Conservation (phyloP, 2,329 filamentous ascomycete genomes). For the Thielaviopsis ethacetica region DNA sequence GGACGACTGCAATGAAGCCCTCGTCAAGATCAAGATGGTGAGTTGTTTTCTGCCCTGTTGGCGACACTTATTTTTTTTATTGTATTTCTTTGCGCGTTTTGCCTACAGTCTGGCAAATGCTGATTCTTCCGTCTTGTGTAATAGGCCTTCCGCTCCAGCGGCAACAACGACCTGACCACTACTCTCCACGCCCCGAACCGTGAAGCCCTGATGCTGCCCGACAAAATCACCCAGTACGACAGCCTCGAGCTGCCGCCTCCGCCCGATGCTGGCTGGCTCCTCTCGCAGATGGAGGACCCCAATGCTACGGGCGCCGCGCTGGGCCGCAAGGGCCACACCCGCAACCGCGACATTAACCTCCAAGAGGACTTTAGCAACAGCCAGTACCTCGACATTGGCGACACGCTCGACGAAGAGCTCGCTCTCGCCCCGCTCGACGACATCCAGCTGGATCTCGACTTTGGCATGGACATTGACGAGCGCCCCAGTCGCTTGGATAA, state of each 20-base stretch:
- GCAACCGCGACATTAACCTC: constrained; percentile 49
- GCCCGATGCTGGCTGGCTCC: constrained; percentile 70
- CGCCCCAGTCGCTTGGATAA: constrained; percentile 33
- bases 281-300: constrained; percentile 56
- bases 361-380: constrained; percentile 57
- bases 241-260: constrained; percentile 61
- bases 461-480: constrained; percentile 58
- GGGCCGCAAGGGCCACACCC: constrained; percentile 40
- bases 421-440: constrained; percentile 44
- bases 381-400: constrained; percentile 61
- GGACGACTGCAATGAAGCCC: constrained; percentile 92
- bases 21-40: constrained; percentile 99
- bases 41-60: constrained; percentile 14
- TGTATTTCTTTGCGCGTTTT: background rate
- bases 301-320: constrained; percentile 30
- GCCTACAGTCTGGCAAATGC: constrained; percentile 2
- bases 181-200: constrained; percentile 68
- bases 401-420: constrained; percentile 39
- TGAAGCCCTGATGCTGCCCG: constrained; percentile 74
- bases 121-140: constrained; percentile 19
- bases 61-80: background rate
- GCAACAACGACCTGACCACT: constrained; percentile 87
- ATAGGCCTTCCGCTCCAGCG: constrained; percentile 82
- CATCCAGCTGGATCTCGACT: constrained; percentile 56
- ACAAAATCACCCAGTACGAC: constrained; percentile 86